Conservation (phyloP, 768 basidiomycete species). For the Pholiota molesta region DNA sequence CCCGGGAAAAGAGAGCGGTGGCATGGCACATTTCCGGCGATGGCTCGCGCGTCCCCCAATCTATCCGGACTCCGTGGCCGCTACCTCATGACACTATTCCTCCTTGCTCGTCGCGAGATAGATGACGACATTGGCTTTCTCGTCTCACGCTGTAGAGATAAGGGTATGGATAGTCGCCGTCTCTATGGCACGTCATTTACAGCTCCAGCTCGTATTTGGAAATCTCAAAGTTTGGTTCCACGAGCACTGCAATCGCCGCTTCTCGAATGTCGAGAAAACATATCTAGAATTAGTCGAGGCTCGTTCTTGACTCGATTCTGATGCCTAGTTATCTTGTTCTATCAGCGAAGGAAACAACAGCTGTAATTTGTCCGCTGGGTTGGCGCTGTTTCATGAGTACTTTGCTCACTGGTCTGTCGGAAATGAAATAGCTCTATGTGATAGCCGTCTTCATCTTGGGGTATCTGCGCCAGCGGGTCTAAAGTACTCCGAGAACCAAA, state of each 20-base stretch:
- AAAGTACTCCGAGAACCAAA: too few species aligned
- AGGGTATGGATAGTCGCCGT: neutral
- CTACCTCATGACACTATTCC: neutral
- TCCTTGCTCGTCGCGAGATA: neutral
- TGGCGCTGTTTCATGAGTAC: neutral
- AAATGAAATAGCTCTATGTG: neutral
- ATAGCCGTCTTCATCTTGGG: neutral
- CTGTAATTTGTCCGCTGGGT: neutral
- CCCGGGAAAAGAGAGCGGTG: neutral
- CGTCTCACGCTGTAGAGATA: conserved; percentile 1
- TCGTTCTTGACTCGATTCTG: neutral
- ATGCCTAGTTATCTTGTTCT: neutral
- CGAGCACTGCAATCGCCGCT: neutral
- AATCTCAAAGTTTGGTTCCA: neutral
- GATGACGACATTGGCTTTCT: neutral
- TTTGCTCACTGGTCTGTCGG: neutral
- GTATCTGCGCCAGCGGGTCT: too few species aligned
- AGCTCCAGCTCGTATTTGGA: neutral
- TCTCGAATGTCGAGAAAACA: neutral
- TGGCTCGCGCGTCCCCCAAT: neutral
- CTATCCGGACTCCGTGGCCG: neutral
- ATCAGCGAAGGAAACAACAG: neutral
- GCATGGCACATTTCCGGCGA: neutral
- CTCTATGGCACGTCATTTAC: neutral
- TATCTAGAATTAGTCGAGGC: neutral